Base-by-base conservation (phyloP, 495 filamentous ascomycete species). In the Annulohypoxylon moriforme region DNA sequence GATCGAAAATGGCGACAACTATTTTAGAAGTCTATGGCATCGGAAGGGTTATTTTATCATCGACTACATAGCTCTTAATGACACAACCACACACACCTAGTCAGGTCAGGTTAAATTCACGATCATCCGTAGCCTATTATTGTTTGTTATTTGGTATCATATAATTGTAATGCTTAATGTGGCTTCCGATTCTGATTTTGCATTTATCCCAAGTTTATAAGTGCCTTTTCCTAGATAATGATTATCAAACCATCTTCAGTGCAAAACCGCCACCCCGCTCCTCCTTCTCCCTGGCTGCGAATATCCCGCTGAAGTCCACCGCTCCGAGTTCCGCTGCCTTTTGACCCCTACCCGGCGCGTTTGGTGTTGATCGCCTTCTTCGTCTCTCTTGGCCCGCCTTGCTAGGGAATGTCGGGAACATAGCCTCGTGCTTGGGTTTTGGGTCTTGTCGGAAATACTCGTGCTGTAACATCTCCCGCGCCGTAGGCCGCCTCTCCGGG, bases 331-430 rank as follows among this genome's bases (percentile, higher is more conserved):
- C 81, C 56, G 80, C 86, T 1, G 89, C 90, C 56, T 89, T 92
- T 72, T 91, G 89, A 0, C 94, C 95, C 6, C 94, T 81, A 33
- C 87, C 90, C 2, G 96, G 96, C n/a, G 96, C 96, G 74, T 93
- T 91, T 1, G 96, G 96, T 44, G 91, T 97, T 63, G 86, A 89
- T 27, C 88, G 79, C 31, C 87, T 82, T 66, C 93, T 83, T 73
- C 94, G 79, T 76, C 90, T 92, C 85, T 99, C 96, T 85, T 95
- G 92, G 0, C 94, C 93, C 0, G 95, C 96, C 80, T 97, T 98
- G 55, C 91, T 94, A 1, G 96, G 96, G 76, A 97, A 99, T 0
- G 93, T 94, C 14, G 93, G 93, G 71, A 96, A 94, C 90, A 96
- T 92, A 71, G 89, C 91, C 77, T 90, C 90, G 22, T 89, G 88